Base-by-base conservation (phyloP, 1,284 basidiomycete genomes). In the Anthracocystis walkeri region DNA sequence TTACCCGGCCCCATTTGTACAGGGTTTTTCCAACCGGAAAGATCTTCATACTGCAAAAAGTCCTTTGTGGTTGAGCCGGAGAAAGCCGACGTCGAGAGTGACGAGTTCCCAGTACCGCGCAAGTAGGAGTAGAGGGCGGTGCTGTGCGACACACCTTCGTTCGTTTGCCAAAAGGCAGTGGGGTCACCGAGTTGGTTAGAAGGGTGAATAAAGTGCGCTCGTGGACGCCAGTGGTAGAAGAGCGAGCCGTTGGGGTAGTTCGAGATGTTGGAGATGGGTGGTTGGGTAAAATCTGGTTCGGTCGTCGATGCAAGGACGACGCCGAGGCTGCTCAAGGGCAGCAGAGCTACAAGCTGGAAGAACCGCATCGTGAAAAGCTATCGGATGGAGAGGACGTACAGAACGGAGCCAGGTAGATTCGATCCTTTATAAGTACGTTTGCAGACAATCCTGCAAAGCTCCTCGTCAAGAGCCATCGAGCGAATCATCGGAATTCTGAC, bases 161-260 rank as follows among this genome's bases (percentile, higher is more conserved):
- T 20, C 8, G 49, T 42, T 18, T 60, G 50, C 71, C 71, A 75
- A 49, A 75, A 68, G 11, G 61, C 62, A 18, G 71, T 75, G 0
- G 71, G 65, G 40, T 75, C 71, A 14, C 71, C 71, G n/a, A 68
- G 57, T 21, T 69, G 61, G 21, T 69, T 54, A n/a, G 62, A 62
- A 2, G 71, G 71, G 44, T 75, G 65, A 25, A 75, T 65, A 42
- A 69, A 75, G 59, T 75, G 71, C 4, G 71, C 62, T 3, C 40
- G 45, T 2, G 66, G 71, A 18, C 71, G 61, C 71, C 71, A 75
- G 52, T 75, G 71, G 49, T 60, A 50, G 62, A 65, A 75, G 23
- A 75, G 66, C 14, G 49, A 54, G 18, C 58, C 58, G 53, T 69
- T 69, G 25, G 65, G 45, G 40, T 65, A 65, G 33, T 21, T 40